A percentile compares a stretch with the other conserved stretches of the same genome.
Conservation (phyloP, 768 basidiomycete species). For the Leccinum ochraceum region DNA sequence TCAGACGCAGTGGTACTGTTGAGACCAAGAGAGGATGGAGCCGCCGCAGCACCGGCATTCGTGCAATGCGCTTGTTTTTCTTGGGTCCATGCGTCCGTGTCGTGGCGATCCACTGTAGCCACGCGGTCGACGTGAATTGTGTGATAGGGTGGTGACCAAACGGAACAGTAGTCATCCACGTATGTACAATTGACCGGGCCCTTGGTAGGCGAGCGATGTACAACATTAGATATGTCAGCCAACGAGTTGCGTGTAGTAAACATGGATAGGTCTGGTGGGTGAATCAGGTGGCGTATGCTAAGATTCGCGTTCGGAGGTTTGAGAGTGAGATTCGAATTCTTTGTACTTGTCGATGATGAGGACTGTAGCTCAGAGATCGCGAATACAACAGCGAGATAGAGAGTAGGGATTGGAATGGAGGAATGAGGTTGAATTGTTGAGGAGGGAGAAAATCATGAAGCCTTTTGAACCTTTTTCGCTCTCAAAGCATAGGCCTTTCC, state of each 20-base stretch:
- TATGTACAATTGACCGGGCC: neutral
- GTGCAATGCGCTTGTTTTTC: slow-evolving; percentile 13
- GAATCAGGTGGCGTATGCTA: slow-evolving; percentile 9
- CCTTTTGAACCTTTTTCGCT: slow-evolving; percentile 23
- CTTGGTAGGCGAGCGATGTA: neutral
- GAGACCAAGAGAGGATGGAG: slow-evolving; percentile 14
- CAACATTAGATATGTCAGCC: slow-evolving; percentile 11
- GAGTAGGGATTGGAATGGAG: neutral
- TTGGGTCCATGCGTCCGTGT: slow-evolving; percentile 25
- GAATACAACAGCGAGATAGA: slow-evolving; percentile 1
- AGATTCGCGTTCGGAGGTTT: slow-evolving; percentile 5
- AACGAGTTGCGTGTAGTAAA: slow-evolving; percentile 8
- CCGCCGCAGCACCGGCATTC: slow-evolving; percentile 8
- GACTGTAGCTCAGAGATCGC: slow-evolving; percentile 10
- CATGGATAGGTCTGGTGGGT: slow-evolving; percentile 11
- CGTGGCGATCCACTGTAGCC: slow-evolving; percentile 27
- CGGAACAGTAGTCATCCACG: slow-evolving; percentile 3
- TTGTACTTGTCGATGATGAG: slow-evolving; percentile 2
- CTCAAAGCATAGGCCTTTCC: slow-evolving; percentile 7
- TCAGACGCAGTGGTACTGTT: slow-evolving; percentile 1
- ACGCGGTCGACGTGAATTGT: slow-evolving; percentile 19
- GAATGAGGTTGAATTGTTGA: neutral
- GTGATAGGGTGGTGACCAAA: slow-evolving; percentile 11
- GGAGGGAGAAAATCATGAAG: neutral
- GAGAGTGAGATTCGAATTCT: slow-evolving; percentile 1